Evolutionary conservation across 225 moss, liverwort and hornwort species (phyloP).

Genomic region (Sphagnum contortum): DNA sequence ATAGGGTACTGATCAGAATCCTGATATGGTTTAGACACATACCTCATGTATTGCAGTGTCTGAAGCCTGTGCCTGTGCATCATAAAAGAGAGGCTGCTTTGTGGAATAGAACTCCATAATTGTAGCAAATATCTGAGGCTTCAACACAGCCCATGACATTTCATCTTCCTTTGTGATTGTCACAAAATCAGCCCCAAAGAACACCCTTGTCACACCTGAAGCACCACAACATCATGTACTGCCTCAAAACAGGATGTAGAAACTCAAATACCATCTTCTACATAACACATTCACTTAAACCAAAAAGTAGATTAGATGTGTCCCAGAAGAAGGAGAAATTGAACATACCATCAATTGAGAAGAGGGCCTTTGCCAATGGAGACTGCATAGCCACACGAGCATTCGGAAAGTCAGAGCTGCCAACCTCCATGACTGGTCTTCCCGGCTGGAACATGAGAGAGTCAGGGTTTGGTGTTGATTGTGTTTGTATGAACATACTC

Average conservation of each 20-base stretch:
- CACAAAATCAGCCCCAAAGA: slow-evolving; percentile 84
- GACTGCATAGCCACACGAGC: slow-evolving; percentile 86
- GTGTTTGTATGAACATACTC: slow-evolving; percentile 91
- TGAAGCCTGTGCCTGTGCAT: slow-evolving; percentile 57
- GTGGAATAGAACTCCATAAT: slow-evolving; percentile 97
- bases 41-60: slow-evolving; percentile 88
- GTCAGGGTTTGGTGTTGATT: slow-evolving; percentile 85
- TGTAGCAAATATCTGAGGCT: slow-evolving; percentile 85
- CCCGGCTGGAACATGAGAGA: slow-evolving; percentile 97
- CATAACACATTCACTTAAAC: no score
- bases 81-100: slow-evolving; percentile 71
- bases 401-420: slow-evolving; percentile 95
- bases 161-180: slow-evolving; percentile 88
- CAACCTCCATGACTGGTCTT: slow-evolving; percentile 85
- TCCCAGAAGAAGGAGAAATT: no score
- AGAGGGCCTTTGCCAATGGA: slow-evolving; percentile 79
- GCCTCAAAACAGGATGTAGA: no score
- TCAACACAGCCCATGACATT: slow-evolving; percentile 67
- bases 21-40: background rate
- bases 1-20: no score
- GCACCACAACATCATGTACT: background rate
- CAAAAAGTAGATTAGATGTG: no score
- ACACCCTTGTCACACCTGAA: slow-evolving; percentile 70
- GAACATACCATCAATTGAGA: slow-evolving; percentile 58
- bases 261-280: no score